Conservation (phyloP, 345 rosid species). For the Populus davidiana region DNA sequence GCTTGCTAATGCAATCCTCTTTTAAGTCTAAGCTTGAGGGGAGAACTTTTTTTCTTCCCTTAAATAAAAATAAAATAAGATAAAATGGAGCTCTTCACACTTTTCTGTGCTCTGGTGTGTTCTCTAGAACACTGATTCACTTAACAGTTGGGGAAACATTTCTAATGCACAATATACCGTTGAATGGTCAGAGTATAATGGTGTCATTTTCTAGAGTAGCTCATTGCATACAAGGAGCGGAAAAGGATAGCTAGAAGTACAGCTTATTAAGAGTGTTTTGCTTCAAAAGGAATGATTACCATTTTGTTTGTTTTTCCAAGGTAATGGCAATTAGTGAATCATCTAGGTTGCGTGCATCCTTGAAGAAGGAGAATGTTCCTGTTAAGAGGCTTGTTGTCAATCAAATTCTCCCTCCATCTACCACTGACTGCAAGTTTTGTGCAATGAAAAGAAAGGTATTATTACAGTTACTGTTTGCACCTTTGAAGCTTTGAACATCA, state of each 20-base stretch:
- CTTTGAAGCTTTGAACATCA: background rate
- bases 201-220: background rate
- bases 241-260: background rate
- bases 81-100: background rate
- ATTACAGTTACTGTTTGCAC: background rate
- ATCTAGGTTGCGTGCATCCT: slow-evolving; percentile 71
- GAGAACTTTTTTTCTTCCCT: background rate
- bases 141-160: background rate
- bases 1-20: background rate
- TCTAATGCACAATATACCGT: background rate
- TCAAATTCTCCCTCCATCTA: slow-evolving; percentile 89
- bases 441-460: slow-evolving; percentile 91
- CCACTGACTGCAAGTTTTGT: slow-evolving; percentile 94
- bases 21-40: background rate
- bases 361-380: slow-evolving; percentile 85
- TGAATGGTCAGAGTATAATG: background rate
- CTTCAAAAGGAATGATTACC: slow-evolving; percentile 1
- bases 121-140: background rate
- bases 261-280: background rate
- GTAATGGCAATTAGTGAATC: slow-evolving; percentile 96
- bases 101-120: background rate
- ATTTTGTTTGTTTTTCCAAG: slow-evolving; percentile 31
- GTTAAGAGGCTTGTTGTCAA: slow-evolving; percentile 85
- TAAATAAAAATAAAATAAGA: background rate
- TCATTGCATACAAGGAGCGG: background rate